Percentiles rank a stretch among this genome's conserved stretches.
Evolutionary conservation across 495 filamentous ascomycete genomes (phyloP).

Genomic region (Penicillium bialowiezense): DNA sequence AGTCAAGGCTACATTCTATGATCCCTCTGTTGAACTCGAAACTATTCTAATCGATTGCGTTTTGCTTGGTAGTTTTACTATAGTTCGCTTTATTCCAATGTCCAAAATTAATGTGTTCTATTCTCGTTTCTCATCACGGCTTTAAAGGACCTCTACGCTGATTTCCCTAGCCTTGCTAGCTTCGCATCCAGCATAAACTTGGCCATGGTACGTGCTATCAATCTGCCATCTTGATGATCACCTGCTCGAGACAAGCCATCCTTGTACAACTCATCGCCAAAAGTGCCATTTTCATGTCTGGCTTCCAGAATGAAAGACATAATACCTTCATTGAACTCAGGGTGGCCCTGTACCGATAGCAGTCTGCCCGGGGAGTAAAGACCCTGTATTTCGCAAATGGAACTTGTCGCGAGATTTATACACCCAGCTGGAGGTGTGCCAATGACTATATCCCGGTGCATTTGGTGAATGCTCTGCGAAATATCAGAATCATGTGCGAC

Average conservation of each 20-base stretch:
- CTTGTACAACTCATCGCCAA: conserved; percentile 58
- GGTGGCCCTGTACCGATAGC: conserved; percentile 83
- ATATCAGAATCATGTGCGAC: background rate
- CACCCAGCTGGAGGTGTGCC: conserved; percentile 63
- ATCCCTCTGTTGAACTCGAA: no score
- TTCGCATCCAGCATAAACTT: conserved; percentile 59
- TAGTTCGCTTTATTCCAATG: no score
- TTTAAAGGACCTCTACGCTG: no score
- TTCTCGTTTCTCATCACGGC: no score
- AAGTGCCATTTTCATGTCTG: conserved; percentile 59
- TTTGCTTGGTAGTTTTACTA: no score
- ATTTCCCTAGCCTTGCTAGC: background rate
- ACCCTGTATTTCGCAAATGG: conserved; percentile 67
- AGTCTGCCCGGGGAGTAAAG: conserved; percentile 61
- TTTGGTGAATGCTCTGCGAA: conserved; percentile 65
- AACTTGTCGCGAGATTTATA: conserved; percentile 60
- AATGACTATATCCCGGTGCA: conserved; percentile 79
- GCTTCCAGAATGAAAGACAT: conserved; percentile 60
- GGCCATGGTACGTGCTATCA: conserved; percentile 62
- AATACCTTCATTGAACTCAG: conserved; percentile 77
- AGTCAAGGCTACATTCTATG: no score
- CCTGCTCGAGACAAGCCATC: conserved; percentile 60
- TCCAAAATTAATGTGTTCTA: no score
- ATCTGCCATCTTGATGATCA: conserved; percentile 67
- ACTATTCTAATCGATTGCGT: no score